These are phyloP conservation scores for Tilletia walkeri DNA, from an alignment of 1,284 basidiomycete species.

Conservation along the genomic window DNA sequence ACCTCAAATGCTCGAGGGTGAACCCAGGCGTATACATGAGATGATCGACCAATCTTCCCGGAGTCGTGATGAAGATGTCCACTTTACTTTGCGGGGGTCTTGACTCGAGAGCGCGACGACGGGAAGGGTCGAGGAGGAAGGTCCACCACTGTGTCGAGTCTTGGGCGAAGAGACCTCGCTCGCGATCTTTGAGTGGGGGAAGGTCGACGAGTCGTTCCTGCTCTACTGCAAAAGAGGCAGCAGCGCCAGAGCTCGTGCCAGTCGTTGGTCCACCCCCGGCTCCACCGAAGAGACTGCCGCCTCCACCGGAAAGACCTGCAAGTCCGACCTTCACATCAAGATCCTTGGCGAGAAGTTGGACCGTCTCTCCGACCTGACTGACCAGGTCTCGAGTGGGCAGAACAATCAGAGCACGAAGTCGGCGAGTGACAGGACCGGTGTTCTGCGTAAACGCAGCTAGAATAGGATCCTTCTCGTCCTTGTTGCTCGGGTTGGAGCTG, in stretches of 20 bases:
- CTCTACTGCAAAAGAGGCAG: slow-evolving; percentile 52
- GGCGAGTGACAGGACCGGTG: slow-evolving; percentile 39
- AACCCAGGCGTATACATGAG: slow-evolving; percentile 79
- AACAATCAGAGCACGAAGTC: slow-evolving; percentile 85
- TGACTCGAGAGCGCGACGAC: too few relatives aligned
- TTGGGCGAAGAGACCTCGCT: background rate
- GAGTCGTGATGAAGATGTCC: slow-evolving; percentile 92
- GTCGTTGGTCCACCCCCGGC: slow-evolving; percentile 9
- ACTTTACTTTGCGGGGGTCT: slow-evolving; percentile 61
- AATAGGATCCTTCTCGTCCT: slow-evolving; percentile 16
- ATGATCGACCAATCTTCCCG: slow-evolving; percentile 91
- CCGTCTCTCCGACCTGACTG: slow-evolving; percentile 82
- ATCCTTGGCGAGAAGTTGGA: slow-evolving; percentile 72
- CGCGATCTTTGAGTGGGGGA: background rate
- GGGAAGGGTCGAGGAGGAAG: background rate
- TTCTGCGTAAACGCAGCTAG: slow-evolving; percentile 2
- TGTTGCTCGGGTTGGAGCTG: background rate
- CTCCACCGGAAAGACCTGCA: background rate
- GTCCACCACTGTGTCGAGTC: background rate
- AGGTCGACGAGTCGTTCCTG: slow-evolving; percentile 40
- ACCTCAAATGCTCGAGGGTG: slow-evolving; percentile 87
- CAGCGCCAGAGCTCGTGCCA: slow-evolving; percentile 42
- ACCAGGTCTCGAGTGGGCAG: slow-evolving; percentile 96
- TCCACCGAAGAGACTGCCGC: background rate
- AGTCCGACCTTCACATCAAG: slow-evolving; percentile 74